Percentiles rank a stretch among this genome's conserved stretches.
phyloP scores from a whole-genome alignment of 1,284 basidiomycete species.

The Fomitopsis schrenkii region DNA sequence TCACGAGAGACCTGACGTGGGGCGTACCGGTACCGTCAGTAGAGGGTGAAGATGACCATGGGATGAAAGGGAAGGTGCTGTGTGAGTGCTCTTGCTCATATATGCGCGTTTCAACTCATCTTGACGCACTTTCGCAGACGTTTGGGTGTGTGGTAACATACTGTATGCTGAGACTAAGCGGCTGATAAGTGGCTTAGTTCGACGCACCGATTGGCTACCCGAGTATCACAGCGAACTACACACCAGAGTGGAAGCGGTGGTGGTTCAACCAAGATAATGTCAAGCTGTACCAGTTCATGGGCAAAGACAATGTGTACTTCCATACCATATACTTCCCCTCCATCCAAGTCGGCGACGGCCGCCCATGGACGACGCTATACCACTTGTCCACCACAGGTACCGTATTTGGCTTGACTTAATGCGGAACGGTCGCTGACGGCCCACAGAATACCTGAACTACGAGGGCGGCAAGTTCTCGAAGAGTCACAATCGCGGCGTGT shows the following conservation, averaged over 20 bases:
- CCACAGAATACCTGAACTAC: conserved; percentile 94
- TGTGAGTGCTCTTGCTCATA: conserved; percentile 53
- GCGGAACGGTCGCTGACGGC: background rate
- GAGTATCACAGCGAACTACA: conserved; percentile 96
- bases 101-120: conserved; percentile 4
- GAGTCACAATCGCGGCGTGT: conserved; percentile 95
- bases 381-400: conserved; percentile 93
- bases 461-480: conserved; percentile 99
- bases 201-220: conserved; percentile 98
- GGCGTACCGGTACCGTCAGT: conserved; percentile 88
- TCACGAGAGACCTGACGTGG: conserved; percentile 96
- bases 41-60: conserved; percentile 69
- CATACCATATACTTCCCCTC: conserved; percentile 97
- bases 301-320: conserved; percentile 98
- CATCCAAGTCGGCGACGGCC: conserved; percentile 85
- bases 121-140: conserved; percentile 46
- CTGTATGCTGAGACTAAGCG: background rate
- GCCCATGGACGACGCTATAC: conserved; percentile 92
- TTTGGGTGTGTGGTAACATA: conserved; percentile 64
- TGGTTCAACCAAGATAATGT: conserved; percentile 96
- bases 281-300: conserved; percentile 98
- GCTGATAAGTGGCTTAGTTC: conserved; percentile 52
- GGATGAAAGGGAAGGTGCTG: conserved; percentile 93
- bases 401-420: background rate
- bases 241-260: conserved; percentile 94